Conservation (phyloP, 345 rosid genomes). For the Noccaea caerulescens region DNA sequence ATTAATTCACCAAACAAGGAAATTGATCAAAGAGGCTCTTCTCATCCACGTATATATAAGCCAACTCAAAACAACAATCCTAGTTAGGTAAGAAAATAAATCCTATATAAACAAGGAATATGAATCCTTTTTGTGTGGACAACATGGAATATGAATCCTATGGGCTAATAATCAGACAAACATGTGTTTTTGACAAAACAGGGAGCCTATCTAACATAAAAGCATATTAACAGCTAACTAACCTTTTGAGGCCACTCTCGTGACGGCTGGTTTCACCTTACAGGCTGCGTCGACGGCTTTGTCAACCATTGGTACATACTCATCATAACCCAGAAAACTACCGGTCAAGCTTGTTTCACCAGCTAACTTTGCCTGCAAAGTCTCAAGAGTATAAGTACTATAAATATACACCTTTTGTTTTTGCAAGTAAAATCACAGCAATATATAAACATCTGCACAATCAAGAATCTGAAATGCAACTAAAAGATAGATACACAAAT, state of each 20-base stretch:
- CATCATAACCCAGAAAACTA: constrained; percentile 88
- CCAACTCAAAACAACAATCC: constrained; percentile 8
- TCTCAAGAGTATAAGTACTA: constrained; percentile 10
- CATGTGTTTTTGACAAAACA: constrained; percentile 1
- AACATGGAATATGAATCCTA: neutral
- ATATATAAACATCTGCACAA: constrained; percentile 11
- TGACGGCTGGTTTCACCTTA: constrained; percentile 65
- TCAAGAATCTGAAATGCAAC: constrained; percentile 12
- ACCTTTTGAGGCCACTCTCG: constrained; percentile 73
- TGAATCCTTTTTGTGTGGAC: too few species aligned
- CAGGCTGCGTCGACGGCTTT: constrained; percentile 91
- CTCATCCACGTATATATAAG: neutral
- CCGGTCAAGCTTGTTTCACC: constrained; percentile 71
- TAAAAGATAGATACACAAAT: constrained; percentile 1
- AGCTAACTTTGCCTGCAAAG: constrained; percentile 67
- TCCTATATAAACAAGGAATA: constrained; percentile 7
- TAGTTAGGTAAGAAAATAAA: neutral
- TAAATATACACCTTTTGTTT: neutral
- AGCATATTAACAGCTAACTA: constrained; percentile 20
- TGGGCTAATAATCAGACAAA: neutral
- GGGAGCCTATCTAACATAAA: neutral
- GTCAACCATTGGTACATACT: constrained; percentile 98
- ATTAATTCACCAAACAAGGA: constrained; percentile 15
- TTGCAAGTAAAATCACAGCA: neutral
- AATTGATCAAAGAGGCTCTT: neutral